A percentile compares a stretch with the other conserved stretches of the same genome.
phyloP scores from a whole-genome alignment of 306 rosid genomes.

The Acacia crassicarpa region DNA sequence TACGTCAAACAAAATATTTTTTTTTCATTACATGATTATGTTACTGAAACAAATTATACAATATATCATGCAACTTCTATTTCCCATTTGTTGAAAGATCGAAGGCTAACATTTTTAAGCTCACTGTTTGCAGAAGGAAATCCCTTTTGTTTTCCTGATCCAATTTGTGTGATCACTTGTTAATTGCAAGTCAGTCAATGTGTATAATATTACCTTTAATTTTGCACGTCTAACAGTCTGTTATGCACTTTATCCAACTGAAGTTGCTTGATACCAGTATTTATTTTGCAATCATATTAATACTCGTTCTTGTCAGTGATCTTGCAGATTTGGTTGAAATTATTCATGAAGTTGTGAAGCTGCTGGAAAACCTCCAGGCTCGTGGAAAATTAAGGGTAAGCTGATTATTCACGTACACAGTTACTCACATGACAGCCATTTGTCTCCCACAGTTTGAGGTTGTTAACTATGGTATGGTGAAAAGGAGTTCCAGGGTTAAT shows the following conservation, averaged over 20 bases:
- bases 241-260: slow-evolving; percentile 6
- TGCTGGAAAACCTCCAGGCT: slow-evolving; percentile 83
- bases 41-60: slow-evolving; percentile 3
- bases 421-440: background rate
- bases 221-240: background rate
- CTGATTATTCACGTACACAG: background rate
- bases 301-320: slow-evolving; percentile 55
- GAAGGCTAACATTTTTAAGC: slow-evolving; percentile 4
- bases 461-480: background rate
- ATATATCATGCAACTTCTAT: background rate
- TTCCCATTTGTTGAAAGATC: slow-evolving; percentile 5
- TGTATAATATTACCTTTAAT: background rate
- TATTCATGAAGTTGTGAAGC: slow-evolving; percentile 63
- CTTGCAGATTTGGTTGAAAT: slow-evolving; percentile 88
- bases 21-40: background rate
- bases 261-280: background rate
- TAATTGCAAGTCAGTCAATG: background rate
- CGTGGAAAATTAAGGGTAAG: slow-evolving; percentile 89
- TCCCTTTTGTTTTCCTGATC: background rate
- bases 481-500: background rate
- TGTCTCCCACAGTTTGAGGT: background rate
- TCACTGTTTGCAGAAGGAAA: background rate
- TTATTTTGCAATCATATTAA: slow-evolving; percentile 27
- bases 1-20: background rate
- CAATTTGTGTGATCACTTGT: slow-evolving; percentile 5